phyloP scores from a whole-genome alignment of 2,329 filamentous ascomycete genomes.

The Fusarium verrucosum region DNA sequence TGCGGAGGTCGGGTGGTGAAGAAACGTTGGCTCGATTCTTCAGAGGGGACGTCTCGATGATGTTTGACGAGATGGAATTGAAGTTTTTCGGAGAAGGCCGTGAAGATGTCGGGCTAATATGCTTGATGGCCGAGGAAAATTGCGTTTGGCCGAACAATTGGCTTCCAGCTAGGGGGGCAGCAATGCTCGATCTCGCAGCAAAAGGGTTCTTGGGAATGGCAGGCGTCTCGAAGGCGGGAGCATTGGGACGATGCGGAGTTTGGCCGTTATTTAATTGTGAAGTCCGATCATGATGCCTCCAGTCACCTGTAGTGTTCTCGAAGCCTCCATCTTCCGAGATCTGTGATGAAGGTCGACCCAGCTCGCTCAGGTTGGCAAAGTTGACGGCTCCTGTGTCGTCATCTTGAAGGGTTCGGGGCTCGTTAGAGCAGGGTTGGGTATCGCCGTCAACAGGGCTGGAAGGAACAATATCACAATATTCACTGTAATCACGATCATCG shows the following conservation, averaged over 20 bases:
- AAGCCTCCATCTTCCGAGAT: slow-evolving; percentile 55
- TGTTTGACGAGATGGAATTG: slow-evolving; percentile 58
- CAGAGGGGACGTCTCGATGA: slow-evolving; percentile 57
- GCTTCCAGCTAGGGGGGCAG: slow-evolving; percentile 52
- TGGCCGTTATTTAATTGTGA: slow-evolving; percentile 47
- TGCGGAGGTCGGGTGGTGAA: slow-evolving; percentile 53
- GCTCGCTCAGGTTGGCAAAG: slow-evolving; percentile 52
- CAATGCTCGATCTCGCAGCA: slow-evolving; percentile 47
- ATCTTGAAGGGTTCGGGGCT: slow-evolving; percentile 53
- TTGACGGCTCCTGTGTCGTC: slow-evolving; percentile 62
- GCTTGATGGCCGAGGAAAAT: slow-evolving; percentile 61
- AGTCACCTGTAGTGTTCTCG: slow-evolving; percentile 51
- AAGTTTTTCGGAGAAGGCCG: slow-evolving; percentile 63
- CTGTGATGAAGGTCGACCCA: slow-evolving; percentile 53
- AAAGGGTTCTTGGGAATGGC: slow-evolving; percentile 61
- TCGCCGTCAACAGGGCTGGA: slow-evolving; percentile 43
- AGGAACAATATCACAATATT: slow-evolving; percentile 47
- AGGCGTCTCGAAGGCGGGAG: slow-evolving; percentile 59
- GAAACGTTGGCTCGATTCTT: slow-evolving; percentile 60
- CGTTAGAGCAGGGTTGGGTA: slow-evolving; percentile 45
- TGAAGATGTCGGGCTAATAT: slow-evolving; percentile 65
- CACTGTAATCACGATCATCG: slow-evolving; percentile 65
- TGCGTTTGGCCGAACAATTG: slow-evolving; percentile 67
- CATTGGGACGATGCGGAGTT: slow-evolving; percentile 47
- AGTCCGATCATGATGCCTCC: slow-evolving; percentile 50